Evolutionary conservation across 306 rosid genomes (phyloP).

Genomic region (Lathyrus oleraceus): DNA sequence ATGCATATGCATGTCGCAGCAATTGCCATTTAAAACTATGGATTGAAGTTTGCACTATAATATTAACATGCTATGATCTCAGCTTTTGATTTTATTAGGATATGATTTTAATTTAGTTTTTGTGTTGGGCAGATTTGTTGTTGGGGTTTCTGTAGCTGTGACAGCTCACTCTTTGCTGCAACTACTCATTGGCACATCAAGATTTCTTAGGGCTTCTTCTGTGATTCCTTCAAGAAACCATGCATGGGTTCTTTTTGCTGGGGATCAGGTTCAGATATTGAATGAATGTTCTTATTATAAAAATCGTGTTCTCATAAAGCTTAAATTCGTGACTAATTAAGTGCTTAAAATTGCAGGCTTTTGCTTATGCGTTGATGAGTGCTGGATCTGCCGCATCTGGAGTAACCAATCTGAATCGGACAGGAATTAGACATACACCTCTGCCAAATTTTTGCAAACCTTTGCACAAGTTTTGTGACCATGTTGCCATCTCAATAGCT

Average conservation of each 20-base stretch:
- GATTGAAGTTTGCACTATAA: no score
- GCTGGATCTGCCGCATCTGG: slow-evolving; percentile 93
- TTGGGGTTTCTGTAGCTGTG: slow-evolving; percentile 74
- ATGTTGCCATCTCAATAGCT: slow-evolving; percentile 83
- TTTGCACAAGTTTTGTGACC: slow-evolving; percentile 71
- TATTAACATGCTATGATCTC: no score
- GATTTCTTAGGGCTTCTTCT: slow-evolving; percentile 61
- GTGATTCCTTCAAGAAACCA: slow-evolving; percentile 68
- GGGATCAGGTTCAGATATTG: slow-evolving; percentile 68
- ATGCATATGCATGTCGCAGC: no score
- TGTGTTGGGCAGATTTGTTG: slow-evolving; percentile 63
- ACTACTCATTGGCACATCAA: slow-evolving; percentile 58
- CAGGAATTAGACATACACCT: slow-evolving; percentile 76
- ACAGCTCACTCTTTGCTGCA: slow-evolving; percentile 75
- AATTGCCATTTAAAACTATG: no score
- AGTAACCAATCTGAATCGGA: slow-evolving; percentile 78
- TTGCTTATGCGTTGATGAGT: slow-evolving; percentile 85
- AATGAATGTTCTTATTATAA: neutral
- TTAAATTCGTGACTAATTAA: no score
- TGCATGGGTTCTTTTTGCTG: slow-evolving; percentile 84
- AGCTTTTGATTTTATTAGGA: no score
- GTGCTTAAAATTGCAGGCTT: slow-evolving; percentile 47
- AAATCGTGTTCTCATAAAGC: no score
- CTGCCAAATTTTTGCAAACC: slow-evolving; percentile 82
- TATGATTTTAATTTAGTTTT: no score